Percentiles rank a stretch among this genome's conserved stretches.
phyloP scores from a whole-genome alignment of 2,329 filamentous ascomycete species.

The Colletotrichum lentis region DNA sequence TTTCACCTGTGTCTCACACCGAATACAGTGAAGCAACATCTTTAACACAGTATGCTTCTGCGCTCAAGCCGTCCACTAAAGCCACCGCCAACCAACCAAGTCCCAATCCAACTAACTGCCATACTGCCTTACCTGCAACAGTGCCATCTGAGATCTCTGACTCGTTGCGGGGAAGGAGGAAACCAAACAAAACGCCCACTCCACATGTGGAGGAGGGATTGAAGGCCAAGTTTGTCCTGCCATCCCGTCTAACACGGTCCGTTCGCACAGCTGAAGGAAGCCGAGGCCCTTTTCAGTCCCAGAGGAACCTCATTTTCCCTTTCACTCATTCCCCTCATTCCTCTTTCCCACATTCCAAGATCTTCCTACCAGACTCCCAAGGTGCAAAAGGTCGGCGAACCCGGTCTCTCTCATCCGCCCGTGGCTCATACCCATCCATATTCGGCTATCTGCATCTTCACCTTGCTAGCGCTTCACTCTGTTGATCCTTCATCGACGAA shows the following conservation, averaged over 20 bases:
- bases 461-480: slow-evolving; percentile 22
- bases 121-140: neutral
- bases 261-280: slow-evolving; percentile 16
- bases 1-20: too few species aligned
- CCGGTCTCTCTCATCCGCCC: neutral
- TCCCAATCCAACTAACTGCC: neutral
- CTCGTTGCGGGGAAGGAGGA: slow-evolving; percentile 24
- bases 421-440: neutral
- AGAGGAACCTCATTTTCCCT: slow-evolving; percentile 24
- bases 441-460: slow-evolving; percentile 13
- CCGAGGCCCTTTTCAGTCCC: slow-evolving; percentile 15
- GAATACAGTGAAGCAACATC: too few species aligned
- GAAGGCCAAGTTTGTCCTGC: slow-evolving; percentile 6
- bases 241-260: slow-evolving; percentile 18
- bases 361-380: neutral
- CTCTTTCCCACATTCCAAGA: too few species aligned
- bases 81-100: neutral
- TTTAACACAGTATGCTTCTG: neutral
- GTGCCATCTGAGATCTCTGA: slow-evolving; percentile 8
- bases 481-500: slow-evolving; percentile 21
- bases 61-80: neutral
- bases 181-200: slow-evolving; percentile 14
- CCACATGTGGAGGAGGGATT: slow-evolving; percentile 11
- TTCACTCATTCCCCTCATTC: neutral
- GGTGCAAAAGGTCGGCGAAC: neutral